Conservation (phyloP, 2,329 filamentous ascomycete genomes). For the Nemania diffusa region DNA sequence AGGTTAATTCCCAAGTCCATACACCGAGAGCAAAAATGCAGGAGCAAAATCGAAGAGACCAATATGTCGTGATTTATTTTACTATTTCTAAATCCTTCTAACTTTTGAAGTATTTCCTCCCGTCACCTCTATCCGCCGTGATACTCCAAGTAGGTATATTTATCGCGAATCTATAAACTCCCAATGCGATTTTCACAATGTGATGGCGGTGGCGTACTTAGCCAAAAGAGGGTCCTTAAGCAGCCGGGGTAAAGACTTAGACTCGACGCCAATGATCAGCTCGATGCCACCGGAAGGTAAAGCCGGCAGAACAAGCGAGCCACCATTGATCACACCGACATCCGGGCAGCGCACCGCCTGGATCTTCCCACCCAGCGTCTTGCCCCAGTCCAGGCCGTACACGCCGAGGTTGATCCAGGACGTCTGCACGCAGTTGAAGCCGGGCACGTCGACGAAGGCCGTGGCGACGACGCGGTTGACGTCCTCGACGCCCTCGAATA, state of each 20-base stretch:
- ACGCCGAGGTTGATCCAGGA: conserved; percentile 50
- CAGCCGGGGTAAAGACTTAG: conserved; percentile 44
- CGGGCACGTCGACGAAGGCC: conserved; percentile 52
- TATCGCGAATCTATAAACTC: neutral
- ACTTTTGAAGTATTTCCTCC: neutral
- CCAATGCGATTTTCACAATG: conserved; percentile 23
- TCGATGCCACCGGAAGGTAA: conserved; percentile 50
- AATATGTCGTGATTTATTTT: neutral
- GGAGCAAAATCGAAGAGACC: neutral
- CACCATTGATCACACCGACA: conserved; percentile 50
- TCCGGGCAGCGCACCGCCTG: conserved; percentile 48
- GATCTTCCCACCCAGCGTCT: conserved; percentile 45
- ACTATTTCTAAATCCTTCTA: conserved; percentile 4
- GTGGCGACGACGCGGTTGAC: conserved; percentile 48
- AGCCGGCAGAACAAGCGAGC: conserved; percentile 48
- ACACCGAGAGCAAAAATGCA: neutral
- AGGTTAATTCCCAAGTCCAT: too few species aligned
- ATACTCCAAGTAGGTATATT: conserved; percentile 7
- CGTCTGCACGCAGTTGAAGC: conserved; percentile 49
- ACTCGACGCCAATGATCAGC: conserved; percentile 50
- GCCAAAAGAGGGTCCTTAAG: conserved; percentile 47
- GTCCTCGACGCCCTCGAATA: conserved; percentile 49
- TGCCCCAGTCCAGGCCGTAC: conserved; percentile 51
- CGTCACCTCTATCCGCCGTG: neutral
- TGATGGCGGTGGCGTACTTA: conserved; percentile 44